These are phyloP conservation scores for Vachellia pachyceras DNA, from an alignment of 306 rosid species.

Conservation along the genomic window DNA sequence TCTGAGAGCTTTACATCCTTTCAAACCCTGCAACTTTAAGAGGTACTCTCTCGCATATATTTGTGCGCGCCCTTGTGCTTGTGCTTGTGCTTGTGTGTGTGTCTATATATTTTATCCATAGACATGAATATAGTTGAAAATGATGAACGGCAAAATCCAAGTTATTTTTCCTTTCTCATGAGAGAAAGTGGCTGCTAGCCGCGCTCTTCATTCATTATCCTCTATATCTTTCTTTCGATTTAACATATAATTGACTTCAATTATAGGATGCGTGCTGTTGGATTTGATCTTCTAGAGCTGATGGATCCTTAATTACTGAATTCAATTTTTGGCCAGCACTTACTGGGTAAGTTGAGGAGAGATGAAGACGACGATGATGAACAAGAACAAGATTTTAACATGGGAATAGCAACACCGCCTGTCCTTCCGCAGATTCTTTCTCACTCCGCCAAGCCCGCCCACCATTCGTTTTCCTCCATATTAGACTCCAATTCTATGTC, in stretches of 20 bases:
- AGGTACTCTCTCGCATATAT: constrained; percentile 51
- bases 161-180: constrained; percentile 22
- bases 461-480: neutral
- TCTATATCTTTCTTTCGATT: constrained; percentile 13
- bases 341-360: neutral
- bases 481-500: constrained; percentile 77
- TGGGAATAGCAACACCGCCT: constrained; percentile 66
- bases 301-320: constrained; percentile 39
- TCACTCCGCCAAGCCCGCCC: neutral
- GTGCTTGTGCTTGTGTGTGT: constrained; percentile 11
- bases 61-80: neutral
- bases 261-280: constrained; percentile 30
- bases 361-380: constrained; percentile 39
- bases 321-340: constrained; percentile 31
- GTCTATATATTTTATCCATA: no score
- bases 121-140: constrained; percentile 59
- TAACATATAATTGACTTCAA: constrained; percentile 35
- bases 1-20: constrained; percentile 75
- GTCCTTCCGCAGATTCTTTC: constrained; percentile 37
- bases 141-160: constrained; percentile 50
- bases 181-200: constrained; percentile 16
- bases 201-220: constrained; percentile 13
- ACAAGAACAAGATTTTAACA: constrained; percentile 50
- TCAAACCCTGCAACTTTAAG: constrained; percentile 69
- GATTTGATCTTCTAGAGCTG: constrained; percentile 29